Evolutionary conservation across 2,329 filamentous ascomycete genomes (phyloP).

Genomic region (Fusarium napiforme): DNA sequence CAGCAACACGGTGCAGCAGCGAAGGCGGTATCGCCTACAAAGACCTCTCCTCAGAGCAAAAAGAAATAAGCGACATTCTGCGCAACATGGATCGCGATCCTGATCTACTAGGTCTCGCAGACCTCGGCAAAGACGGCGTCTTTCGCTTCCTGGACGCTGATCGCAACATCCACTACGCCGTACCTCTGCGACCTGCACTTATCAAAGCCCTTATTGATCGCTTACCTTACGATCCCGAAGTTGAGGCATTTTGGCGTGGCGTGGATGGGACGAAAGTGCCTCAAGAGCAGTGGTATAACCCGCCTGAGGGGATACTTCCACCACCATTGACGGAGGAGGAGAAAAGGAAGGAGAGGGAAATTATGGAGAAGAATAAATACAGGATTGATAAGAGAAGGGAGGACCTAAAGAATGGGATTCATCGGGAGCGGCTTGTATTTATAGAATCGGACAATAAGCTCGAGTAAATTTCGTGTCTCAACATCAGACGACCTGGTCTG

Average conservation of each 20-base stretch:
- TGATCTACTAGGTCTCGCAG: neutral
- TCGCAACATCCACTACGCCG: neutral
- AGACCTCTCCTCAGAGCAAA: neutral
- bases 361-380: neutral
- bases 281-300: neutral
- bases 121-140: constrained; percentile 3
- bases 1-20: neutral
- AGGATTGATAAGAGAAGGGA: neutral
- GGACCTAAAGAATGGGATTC: neutral
- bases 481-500: no score
- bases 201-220: constrained; percentile 1
- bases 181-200: neutral
- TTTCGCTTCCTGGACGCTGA: constrained; percentile 3
- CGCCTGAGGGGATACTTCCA: neutral
- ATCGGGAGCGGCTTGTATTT: neutral
- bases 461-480: neutral
- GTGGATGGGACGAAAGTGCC: neutral
- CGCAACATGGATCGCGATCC: neutral
- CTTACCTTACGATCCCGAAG: neutral
- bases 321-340: neutral
- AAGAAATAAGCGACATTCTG: constrained; percentile 7
- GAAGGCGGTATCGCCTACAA: neutral
- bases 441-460: constrained; percentile 2
- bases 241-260: neutral
- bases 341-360: neutral